Percentiles rank a stretch among this genome's conserved stretches.
phyloP scores from a whole-genome alignment of 768 basidiomycete species.

The Clavulina sp. region DNA sequence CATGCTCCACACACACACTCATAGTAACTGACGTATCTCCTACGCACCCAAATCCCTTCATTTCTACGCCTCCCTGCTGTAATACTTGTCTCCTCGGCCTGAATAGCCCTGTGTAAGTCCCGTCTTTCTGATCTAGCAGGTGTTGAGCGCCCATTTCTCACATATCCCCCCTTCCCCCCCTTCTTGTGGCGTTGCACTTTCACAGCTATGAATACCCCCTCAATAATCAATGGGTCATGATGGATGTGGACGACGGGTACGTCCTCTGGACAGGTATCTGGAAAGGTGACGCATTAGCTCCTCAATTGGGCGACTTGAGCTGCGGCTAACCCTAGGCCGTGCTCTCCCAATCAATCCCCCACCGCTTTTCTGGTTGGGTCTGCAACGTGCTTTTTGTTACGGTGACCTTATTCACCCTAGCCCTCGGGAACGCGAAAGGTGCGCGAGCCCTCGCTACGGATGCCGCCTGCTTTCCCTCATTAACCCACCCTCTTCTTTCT shows the following conservation, averaged over 20 bases:
- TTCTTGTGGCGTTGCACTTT: slow-evolving; percentile 20
- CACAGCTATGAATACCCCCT: slow-evolving; percentile 83
- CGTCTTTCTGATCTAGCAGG: not conserved
- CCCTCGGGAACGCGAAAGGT: slow-evolving; percentile 12
- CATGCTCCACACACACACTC: not conserved
- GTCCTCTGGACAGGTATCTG: slow-evolving; percentile 88
- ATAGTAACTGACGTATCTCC: not conserved
- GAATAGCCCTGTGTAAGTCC: not conserved
- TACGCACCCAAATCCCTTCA: not conserved
- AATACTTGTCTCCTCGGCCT: not conserved
- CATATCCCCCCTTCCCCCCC: slow-evolving; percentile 5
- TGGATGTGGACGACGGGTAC: slow-evolving; percentile 87
- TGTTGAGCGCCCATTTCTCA: not conserved
- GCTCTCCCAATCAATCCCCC: not conserved
- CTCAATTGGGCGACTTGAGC: not conserved
- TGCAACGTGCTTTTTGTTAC: too few species aligned
- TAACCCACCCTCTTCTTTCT: too few species aligned
- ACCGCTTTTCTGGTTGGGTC: not conserved
- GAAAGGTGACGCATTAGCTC: slow-evolving; percentile 42
- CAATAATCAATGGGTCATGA: slow-evolving; percentile 88
- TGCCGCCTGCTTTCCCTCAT: not conserved
- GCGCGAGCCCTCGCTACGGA: slow-evolving; percentile 2
- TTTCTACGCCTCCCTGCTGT: not conserved
- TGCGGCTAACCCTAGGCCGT: not conserved
- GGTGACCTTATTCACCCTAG: not conserved